Conservation (phyloP, 2,329 filamentous ascomycete species). For the Xylaria sp. region DNA sequence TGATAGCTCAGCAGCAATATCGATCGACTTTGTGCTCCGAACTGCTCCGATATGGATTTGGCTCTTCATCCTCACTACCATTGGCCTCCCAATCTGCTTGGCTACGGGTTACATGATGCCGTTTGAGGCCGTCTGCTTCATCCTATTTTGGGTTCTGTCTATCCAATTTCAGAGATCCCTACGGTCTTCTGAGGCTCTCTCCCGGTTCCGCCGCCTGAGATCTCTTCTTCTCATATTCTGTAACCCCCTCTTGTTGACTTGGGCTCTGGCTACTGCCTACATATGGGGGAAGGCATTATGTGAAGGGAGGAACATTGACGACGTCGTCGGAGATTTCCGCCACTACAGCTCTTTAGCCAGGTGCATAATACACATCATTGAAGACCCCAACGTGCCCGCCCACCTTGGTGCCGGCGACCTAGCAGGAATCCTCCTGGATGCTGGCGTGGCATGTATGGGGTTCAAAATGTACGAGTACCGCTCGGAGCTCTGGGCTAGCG, state of each 20-base stretch:
- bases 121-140: constrained; percentile 45
- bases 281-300: constrained; percentile 46
- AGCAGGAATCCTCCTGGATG: constrained; percentile 45
- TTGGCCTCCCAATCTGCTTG: constrained; percentile 46
- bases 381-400: constrained; percentile 25
- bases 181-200: constrained; percentile 37
- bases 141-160: constrained; percentile 44
- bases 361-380: constrained; percentile 39
- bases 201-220: constrained; percentile 33
- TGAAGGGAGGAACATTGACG: constrained; percentile 37
- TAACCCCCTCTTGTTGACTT: constrained; percentile 47
- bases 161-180: constrained; percentile 45
- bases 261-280: constrained; percentile 45
- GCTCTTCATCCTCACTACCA: constrained; percentile 38
- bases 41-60: constrained; percentile 46
- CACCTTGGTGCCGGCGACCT: constrained; percentile 49
- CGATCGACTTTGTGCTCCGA: constrained; percentile 40
- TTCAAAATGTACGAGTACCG: constrained; percentile 52
- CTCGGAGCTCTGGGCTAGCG: constrained; percentile 45
- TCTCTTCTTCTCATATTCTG: constrained; percentile 41
- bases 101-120: constrained; percentile 42
- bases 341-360: constrained; percentile 43
- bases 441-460: constrained; percentile 48
- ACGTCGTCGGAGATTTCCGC: constrained; percentile 42
- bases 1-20: constrained; percentile 1